Evolutionary conservation across 179 eudicot species (phyloP).

Genomic region (Actinidia polygama): DNA sequence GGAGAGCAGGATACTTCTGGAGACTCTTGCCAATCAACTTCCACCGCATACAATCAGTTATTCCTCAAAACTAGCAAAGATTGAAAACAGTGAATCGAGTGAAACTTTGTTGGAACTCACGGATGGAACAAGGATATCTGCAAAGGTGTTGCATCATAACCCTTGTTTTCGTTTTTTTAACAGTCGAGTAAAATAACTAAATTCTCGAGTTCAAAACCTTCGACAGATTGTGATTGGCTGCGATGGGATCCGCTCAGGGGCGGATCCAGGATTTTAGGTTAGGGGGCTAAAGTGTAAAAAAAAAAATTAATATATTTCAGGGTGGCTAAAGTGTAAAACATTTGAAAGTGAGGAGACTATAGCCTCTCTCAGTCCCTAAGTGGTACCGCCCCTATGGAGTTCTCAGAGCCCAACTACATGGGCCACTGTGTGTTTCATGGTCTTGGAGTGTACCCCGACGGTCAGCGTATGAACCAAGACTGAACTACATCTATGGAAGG

Average conservation of each 20-base stretch:
- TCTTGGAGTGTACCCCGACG: conserved; percentile 67
- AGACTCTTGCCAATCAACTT: conserved; percentile 73
- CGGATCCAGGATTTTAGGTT: no score
- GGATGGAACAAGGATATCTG: conserved; percentile 62
- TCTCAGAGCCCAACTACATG: conserved; percentile 64
- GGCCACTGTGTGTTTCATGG: conserved; percentile 91
- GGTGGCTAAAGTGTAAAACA: no score
- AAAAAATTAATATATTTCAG: no score
- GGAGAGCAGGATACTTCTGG: conserved; percentile 77
- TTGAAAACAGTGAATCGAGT: conserved; percentile 49
- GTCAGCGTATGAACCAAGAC: conserved; percentile 67
- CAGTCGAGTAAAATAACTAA: neutral
- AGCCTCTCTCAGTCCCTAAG: conserved; percentile 82
- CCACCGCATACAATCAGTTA: conserved; percentile 57
- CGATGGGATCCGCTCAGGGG: no score
- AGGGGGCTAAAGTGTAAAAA: no score
- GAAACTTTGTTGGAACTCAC: conserved; percentile 59
- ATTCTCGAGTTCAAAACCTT: neutral
- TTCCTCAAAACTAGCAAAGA: conserved; percentile 67
- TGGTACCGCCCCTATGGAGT: conserved; percentile 72
- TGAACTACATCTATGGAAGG: conserved; percentile 65
- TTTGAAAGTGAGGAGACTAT: conserved; percentile 44
- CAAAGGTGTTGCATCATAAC: conserved; percentile 72
- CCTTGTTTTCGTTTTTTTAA: neutral
- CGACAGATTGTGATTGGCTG: conserved; percentile 45